These are phyloP conservation scores for Waitea zeae DNA, from an alignment of 1,284 basidiomycete genomes.

Conservation along the genomic window DNA sequence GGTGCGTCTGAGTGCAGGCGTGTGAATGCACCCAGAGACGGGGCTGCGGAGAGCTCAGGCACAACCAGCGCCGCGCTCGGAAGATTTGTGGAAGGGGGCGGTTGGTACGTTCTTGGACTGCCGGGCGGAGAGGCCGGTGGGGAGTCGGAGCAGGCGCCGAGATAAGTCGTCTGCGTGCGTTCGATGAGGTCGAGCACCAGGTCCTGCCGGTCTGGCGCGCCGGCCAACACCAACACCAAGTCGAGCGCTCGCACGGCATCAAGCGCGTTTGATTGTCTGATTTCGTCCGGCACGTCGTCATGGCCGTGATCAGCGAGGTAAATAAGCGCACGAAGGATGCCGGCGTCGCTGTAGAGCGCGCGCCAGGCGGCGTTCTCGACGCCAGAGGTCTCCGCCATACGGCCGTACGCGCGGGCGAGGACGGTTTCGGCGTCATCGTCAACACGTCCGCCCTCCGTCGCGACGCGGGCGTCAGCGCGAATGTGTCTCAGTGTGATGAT, in stretches of 20 bases:
- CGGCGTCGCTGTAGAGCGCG: slow-evolving; percentile 47
- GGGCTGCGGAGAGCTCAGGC: slow-evolving; percentile 21
- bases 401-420: no score
- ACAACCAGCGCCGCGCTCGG: slow-evolving; percentile 13
- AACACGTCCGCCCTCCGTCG: no score
- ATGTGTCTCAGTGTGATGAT: no score
- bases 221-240: slow-evolving; percentile 70
- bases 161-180: slow-evolving; percentile 17
- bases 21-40: slow-evolving; percentile 40
- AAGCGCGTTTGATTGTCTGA: no score
- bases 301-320: slow-evolving; percentile 20
- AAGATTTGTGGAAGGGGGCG: slow-evolving; percentile 3
- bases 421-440: no score
- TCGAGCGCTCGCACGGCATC: slow-evolving; percentile 49
- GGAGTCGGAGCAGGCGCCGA: neutral
- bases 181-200: slow-evolving; percentile 44
- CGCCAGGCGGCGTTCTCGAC: slow-evolving; percentile 24
- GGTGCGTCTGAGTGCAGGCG: slow-evolving; percentile 26
- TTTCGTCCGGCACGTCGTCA: slow-evolving; percentile 10
- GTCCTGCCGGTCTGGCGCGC: slow-evolving; percentile 49
- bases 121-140: neutral
- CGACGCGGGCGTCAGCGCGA: no score
- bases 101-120: neutral
- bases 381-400: neutral
- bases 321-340: slow-evolving; percentile 31